Percentiles rank a stretch among this genome's conserved stretches.
These are phyloP conservation scores for Amanita thiersii DNA, from an alignment of 768 basidiomycete species.

Conservation along the genomic window DNA sequence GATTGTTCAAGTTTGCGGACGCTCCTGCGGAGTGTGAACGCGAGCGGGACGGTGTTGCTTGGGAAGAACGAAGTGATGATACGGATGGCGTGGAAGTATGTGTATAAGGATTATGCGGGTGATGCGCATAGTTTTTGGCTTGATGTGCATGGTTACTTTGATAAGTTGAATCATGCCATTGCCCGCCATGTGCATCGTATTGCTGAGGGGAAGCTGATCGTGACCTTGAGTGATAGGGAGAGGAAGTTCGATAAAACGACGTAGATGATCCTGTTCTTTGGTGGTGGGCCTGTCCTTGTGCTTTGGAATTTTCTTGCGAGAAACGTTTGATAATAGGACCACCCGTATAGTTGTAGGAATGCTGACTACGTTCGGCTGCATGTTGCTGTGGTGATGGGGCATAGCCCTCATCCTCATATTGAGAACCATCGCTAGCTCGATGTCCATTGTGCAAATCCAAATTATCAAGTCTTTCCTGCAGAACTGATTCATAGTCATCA, in stretches of 20 bases:
- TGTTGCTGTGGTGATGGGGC: constrained; percentile 33
- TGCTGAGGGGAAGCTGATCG: constrained; percentile 37
- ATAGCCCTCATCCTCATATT: constrained; percentile 56
- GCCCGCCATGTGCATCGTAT: constrained; percentile 19
- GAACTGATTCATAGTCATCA: constrained; percentile 26
- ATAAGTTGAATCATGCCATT: constrained; percentile 24
- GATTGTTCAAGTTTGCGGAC: constrained; percentile 47
- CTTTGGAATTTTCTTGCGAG: constrained; percentile 4
- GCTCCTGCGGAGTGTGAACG: constrained; percentile 49
- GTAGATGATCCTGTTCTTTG: constrained; percentile 42
- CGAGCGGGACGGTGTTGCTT: constrained; percentile 42
- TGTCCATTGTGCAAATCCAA: constrained; percentile 35
- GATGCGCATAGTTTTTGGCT: constrained; percentile 2
- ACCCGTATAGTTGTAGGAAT: constrained; percentile 27
- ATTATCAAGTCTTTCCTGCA: constrained; percentile 43
- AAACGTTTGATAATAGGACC: constrained; percentile 16
- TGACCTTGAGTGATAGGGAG: constrained; percentile 26
- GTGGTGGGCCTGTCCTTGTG: constrained; percentile 30
- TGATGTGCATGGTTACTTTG: constrained; percentile 10
- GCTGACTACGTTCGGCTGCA: constrained; percentile 25
- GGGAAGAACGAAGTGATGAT: constrained; percentile 45
- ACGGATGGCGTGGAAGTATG: constrained; percentile 33
- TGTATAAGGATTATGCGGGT: constrained; percentile 1
- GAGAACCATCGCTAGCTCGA: constrained; percentile 54
- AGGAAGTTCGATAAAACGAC: constrained; percentile 33